Base-by-base conservation (phyloP, 2,329 filamentous ascomycete genomes). In the Macrophomina tecta region DNA sequence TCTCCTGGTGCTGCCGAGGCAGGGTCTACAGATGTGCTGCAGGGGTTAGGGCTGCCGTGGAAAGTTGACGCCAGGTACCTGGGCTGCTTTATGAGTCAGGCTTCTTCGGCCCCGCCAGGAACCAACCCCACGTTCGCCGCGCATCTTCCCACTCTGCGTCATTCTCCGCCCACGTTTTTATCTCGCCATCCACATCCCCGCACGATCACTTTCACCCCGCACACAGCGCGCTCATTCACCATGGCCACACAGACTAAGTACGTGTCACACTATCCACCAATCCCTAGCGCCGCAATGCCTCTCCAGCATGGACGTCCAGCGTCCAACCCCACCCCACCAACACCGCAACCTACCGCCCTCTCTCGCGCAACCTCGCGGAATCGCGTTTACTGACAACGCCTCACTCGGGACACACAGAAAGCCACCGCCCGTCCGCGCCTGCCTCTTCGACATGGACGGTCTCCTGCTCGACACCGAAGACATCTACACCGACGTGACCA, bases 361-460 rank as follows among this genome's bases (percentile, higher is more conserved):
- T 32, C 38, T 46, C 14, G 45, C 49, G 23, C 7, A 9, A 34
- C 4, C 30, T 23, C 42, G 23, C 2, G 23, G 23, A 23, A 23
- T 23, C 23, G 23, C 23, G 3, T 23, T 23, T 23, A 23, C 23
- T 23, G 23, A 23, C 23, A 23, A 23, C 23, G 23, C 23, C 23
- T 23, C 23, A 1, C 23, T 23, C 23, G 23, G 23, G 23, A 23
- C 40, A 7, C 40, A 3, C 23, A 9, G n/a, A 23, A 66, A 36
- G 34, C 64, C 32, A 18, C 65, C 65, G 2, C 36, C 65, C 55
- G 85, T 98, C 68, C 87, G 93, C 72, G 95, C 94, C 72, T 97
- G 94, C 80, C 89, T 99, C 70, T 98, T 99, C 79, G 95, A 99
- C 83, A 97, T 98, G 94, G 95, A 99, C 80, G 95, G 95, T 68